Evolutionary conservation across 768 basidiomycete species (phyloP).

Genomic region (Suillus bovinus): DNA sequence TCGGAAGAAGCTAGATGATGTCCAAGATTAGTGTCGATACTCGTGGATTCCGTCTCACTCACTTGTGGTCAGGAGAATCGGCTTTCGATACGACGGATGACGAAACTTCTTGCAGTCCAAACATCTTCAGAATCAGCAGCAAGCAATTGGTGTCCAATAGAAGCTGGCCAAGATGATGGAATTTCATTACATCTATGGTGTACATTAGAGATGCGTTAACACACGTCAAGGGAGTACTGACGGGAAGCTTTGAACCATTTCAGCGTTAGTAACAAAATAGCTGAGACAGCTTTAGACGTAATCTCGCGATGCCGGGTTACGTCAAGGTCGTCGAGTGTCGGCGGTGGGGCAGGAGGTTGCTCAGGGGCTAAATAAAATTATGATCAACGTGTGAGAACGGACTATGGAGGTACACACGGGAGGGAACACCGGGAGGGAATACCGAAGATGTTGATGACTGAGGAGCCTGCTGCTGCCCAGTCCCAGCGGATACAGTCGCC

Average conservation of each 20-base stretch:
- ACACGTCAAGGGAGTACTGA: slow-evolving; percentile 42
- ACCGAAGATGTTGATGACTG: slow-evolving; percentile 67
- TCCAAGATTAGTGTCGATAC: slow-evolving; percentile 5
- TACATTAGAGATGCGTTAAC: slow-evolving; percentile 2
- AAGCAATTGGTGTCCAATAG: slow-evolving; percentile 95
- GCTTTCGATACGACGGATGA: slow-evolving; percentile 83
- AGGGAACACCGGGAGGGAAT: slow-evolving; percentile 70
- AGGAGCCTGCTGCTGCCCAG: slow-evolving; percentile 51
- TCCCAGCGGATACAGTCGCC: slow-evolving; percentile 88
- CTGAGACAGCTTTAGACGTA: slow-evolving; percentile 95
- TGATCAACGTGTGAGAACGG: slow-evolving; percentile 3
- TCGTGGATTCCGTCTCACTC: slow-evolving; percentile 20
- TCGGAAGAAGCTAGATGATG: slow-evolving; percentile 81
- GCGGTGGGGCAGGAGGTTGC: slow-evolving; percentile 62
- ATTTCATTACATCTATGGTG: slow-evolving; percentile 89
- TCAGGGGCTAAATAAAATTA: slow-evolving; percentile 49
- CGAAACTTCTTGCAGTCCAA: slow-evolving; percentile 92
- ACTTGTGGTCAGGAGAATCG: slow-evolving; percentile 88
- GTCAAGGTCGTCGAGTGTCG: slow-evolving; percentile 88
- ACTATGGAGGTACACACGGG: slow-evolving; percentile 46
- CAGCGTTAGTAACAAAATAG: slow-evolving; percentile 83
- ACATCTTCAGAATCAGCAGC: slow-evolving; percentile 94
- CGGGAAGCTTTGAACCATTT: slow-evolving; percentile 99
- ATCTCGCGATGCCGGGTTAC: slow-evolving; percentile 95
- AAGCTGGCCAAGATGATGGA: slow-evolving; percentile 95